Base-by-base conservation (phyloP, 2,329 filamentous ascomycete genomes). In the Stagonosporopsis rhizophila region DNA sequence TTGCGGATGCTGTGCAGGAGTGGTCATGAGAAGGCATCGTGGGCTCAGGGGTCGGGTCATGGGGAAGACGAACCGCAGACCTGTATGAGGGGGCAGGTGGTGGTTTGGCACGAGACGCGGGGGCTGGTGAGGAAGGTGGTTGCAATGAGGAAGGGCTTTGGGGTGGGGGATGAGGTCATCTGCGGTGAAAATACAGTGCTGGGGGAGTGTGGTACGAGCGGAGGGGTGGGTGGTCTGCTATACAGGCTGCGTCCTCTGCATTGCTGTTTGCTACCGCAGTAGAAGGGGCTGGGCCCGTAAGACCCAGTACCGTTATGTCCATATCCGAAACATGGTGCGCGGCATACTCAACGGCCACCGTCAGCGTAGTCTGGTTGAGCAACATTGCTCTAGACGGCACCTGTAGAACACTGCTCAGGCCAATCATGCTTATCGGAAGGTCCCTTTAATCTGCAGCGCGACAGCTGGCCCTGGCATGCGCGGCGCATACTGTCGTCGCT, bases 401-500 rank as follows among this genome's bases (percentile, higher is more conserved):
- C n/a, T 22, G 52, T 51, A 41, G 37, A 23, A 51, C 46, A 46
- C 40, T 30, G 41, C 11, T 17, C 32, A 19, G n/a, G n/a, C 47
- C 53, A 52, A 52, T 47, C 42, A 44, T 15, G 23, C 44, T 20
- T 20, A 28, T 37, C 32, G 38, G 53, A 44, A 27, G 7, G 37
- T 39, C 53, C 44, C 50, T 38, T 30, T n/a, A 19, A 19, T 44
- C 23, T 32, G 25, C 38, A 47, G 53, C 53, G 42, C 53, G 19
- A 56, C 47, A 1, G 25, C 22, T 17, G 30, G 46, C 47, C 53
- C 53, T 52, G 53, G 47, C 48, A 56, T 52, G 42, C 53, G 44
- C 47, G 38, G 42, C 22, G 15, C 25, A 44, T 44, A 39, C 25
- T 47, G 23, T 23, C 6, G 11, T 42, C 6, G 22, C 17, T 52